Evolutionary conservation across 495 filamentous ascomycete species (phyloP).

Genomic region (Penicillium alfredii): DNA sequence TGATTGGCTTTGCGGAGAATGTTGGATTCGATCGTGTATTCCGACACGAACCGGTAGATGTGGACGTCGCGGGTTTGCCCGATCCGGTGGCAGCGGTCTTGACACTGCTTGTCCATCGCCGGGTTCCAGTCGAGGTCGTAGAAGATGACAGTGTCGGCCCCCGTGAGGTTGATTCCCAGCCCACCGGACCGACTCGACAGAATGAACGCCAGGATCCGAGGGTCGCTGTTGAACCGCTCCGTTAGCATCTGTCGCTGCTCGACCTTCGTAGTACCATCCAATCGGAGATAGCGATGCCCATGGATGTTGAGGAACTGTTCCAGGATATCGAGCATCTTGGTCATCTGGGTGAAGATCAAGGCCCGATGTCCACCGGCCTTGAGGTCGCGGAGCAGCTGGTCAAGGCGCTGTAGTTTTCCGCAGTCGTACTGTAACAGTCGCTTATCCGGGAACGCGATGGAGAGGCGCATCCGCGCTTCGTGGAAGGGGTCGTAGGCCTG

Average conservation of each 20-base stretch:
- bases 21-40: slow-evolving; percentile 98
- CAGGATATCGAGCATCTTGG: slow-evolving; percentile 93
- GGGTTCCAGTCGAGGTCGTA: slow-evolving; percentile 99
- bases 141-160: slow-evolving; percentile 97
- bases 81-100: slow-evolving; percentile 96
- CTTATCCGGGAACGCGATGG: slow-evolving; percentile 96
- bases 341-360: slow-evolving; percentile 99
- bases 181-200: slow-evolving; percentile 91
- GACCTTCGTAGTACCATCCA: slow-evolving; percentile 90
- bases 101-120: slow-evolving; percentile 99
- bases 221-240: slow-evolving; percentile 94
- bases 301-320: slow-evolving; percentile 99
- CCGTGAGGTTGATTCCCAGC: slow-evolving; percentile 92
- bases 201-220: slow-evolving; percentile 89
- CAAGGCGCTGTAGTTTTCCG: slow-evolving; percentile 90
- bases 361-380: slow-evolving; percentile 89
- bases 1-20: slow-evolving; percentile 95
- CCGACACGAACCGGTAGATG: slow-evolving; percentile 94
- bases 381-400: slow-evolving; percentile 76
- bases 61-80: slow-evolving; percentile 97
- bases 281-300: slow-evolving; percentile 89
- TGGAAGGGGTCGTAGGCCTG: slow-evolving; percentile 79
- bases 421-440: slow-evolving; percentile 95
- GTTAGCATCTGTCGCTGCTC: slow-evolving; percentile 94
- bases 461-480: slow-evolving; percentile 83